phyloP scores from a whole-genome alignment of 2,329 filamentous ascomycete genomes.

The Ophiostoma sp. region DNA sequence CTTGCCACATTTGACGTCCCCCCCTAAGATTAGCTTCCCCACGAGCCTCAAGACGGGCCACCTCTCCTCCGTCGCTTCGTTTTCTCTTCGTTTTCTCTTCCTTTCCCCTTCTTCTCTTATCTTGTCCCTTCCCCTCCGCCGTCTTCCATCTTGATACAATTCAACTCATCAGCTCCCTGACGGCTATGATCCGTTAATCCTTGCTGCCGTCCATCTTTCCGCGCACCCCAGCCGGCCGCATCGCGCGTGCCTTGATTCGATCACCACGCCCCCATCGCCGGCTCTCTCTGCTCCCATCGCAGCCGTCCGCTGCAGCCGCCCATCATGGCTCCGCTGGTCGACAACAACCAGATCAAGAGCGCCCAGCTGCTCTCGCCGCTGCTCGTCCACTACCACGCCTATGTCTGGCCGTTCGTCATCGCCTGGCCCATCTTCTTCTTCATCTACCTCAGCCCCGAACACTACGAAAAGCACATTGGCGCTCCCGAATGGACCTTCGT shows the following conservation, averaged over 20 bases:
- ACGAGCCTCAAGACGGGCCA: constrained; percentile 12
- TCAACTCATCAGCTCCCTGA: background rate
- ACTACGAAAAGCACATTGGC: constrained; percentile 86
- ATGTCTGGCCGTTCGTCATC: constrained; percentile 88
- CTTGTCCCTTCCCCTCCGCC: background rate
- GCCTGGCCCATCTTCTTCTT: constrained; percentile 89
- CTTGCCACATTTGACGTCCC: constrained; percentile 22
- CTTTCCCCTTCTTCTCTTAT: background rate
- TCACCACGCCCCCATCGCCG: background rate
- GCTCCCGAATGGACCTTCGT: constrained; percentile 98
- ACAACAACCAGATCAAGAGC: constrained; percentile 81
- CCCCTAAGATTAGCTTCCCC: constrained; percentile 17
- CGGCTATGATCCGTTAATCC: background rate
- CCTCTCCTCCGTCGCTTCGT: background rate
- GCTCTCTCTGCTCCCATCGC: background rate
- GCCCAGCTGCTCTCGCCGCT: constrained; percentile 85
- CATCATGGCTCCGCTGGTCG: constrained; percentile 73
- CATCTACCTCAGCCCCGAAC: constrained; percentile 74
- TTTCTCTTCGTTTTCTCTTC: background rate
- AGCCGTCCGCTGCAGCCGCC: too few species aligned
- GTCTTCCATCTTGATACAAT: too few species aligned
- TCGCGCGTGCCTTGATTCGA: constrained; percentile 17
- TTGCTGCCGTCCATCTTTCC: background rate
- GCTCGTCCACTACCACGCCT: constrained; percentile 72
- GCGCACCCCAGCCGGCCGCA: constrained; percentile 20